Conservation (phyloP, 208 protist species). For the Histomonas meleagridis region DNA sequence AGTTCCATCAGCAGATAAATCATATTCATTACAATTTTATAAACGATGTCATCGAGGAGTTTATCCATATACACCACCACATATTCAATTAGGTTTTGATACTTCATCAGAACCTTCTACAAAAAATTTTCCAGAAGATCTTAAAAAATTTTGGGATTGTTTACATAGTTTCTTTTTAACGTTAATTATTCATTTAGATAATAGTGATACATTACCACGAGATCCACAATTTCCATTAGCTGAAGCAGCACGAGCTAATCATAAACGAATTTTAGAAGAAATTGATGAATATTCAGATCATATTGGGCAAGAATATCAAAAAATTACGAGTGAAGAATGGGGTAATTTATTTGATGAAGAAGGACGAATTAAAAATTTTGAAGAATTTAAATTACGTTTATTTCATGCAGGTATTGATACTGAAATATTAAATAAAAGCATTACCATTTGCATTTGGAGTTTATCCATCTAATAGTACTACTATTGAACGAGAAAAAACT, state of each 20-base stretch:
- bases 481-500: background rate
- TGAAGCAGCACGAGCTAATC: background rate
- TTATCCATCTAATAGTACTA: background rate
- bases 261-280: background rate
- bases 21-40: background rate
- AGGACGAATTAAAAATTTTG: background rate
- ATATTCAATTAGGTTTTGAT: background rate
- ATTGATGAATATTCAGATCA: background rate
- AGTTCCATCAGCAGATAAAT: background rate
- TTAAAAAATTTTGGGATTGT: background rate
- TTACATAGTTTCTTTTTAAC: background rate
- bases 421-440: background rate
- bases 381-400: background rate
- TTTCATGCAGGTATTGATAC: background rate
- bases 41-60: background rate
- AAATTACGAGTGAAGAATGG: background rate
- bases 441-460: background rate
- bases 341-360: background rate
- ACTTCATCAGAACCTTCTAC: background rate
- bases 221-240: background rate
- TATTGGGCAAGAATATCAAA: too few species aligned
- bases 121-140: too few species aligned
- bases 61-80: conserved; percentile 15
- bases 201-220: background rate
- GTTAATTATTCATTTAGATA: background rate